Evolutionary conservation across 192 early-diverging fungal genomes (phyloP).

Genomic region (Coemansia sp.): DNA sequence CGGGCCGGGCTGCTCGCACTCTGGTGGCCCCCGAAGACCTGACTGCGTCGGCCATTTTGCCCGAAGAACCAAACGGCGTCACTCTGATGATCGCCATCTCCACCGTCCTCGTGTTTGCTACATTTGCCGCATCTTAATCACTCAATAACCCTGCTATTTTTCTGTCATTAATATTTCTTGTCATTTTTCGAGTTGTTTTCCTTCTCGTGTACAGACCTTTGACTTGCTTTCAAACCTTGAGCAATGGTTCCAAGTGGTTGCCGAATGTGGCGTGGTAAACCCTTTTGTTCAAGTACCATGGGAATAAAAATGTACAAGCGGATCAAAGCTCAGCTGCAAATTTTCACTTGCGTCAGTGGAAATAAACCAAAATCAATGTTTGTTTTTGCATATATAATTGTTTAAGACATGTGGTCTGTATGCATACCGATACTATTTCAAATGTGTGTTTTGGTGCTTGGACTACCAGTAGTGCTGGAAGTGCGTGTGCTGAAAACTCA

Average conservation of each 20-base stretch:
- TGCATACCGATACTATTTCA: background rate
- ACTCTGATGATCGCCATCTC: conserved; percentile 53
- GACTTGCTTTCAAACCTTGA: too few relatives aligned
- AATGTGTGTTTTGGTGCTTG: background rate
- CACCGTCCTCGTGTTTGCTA: conserved; percentile 48
- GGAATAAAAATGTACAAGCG: too few relatives aligned
- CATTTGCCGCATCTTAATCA: conserved; percentile 44
- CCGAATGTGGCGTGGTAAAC: background rate
- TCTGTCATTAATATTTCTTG: background rate
- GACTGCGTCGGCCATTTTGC: conserved; percentile 18
- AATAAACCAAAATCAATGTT: too few relatives aligned
- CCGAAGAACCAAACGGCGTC: conserved; percentile 29
- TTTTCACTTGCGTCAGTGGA: too few relatives aligned
- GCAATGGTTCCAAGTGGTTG: too few relatives aligned
- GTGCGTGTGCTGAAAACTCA: too few relatives aligned
- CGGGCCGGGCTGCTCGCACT: conserved; percentile 14
- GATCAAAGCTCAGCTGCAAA: too few relatives aligned
- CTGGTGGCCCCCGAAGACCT: conserved; percentile 28
- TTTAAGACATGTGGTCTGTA: too few relatives aligned
- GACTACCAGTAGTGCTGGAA: too few relatives aligned
- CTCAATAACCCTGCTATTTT: background rate
- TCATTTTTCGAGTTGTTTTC: background rate
- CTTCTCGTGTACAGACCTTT: background rate
- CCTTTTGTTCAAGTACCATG: background rate
- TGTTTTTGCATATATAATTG: too few relatives aligned